Evolutionary conservation across 306 rosid species (phyloP).

Genomic region (Cicer pinnatifidum): DNA sequence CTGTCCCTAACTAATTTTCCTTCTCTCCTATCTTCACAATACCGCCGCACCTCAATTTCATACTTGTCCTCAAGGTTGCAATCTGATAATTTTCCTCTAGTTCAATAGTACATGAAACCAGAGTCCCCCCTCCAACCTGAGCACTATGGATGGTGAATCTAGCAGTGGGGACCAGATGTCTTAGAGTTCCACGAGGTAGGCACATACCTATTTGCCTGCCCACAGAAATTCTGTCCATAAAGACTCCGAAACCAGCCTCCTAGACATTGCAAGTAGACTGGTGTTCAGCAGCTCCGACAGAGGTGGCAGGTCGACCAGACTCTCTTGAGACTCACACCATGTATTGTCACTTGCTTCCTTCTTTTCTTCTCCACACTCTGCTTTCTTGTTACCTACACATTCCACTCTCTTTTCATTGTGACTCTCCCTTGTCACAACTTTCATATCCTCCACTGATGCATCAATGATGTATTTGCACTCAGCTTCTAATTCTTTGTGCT

Average conservation of each 20-base stretch:
- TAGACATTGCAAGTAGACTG: neutral
- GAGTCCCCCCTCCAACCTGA: neutral
- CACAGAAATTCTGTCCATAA: neutral
- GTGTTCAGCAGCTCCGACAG: neutral
- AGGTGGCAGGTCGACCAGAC: neutral
- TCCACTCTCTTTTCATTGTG: neutral
- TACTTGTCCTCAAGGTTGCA: neutral
- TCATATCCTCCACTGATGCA: neutral
- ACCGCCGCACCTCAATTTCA: neutral
- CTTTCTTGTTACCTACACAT: neutral
- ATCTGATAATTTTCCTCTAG: neutral
- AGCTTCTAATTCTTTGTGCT: neutral
- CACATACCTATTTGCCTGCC: neutral
- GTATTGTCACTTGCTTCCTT: neutral
- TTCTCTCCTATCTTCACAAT: neutral
- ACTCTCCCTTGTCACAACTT: neutral
- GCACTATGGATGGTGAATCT: neutral
- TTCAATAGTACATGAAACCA: neutral
- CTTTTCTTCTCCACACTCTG: conserved; percentile 2
- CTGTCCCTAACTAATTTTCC: conserved; percentile 13
- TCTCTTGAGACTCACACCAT: neutral
- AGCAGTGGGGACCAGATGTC: neutral
- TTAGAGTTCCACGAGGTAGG: neutral
- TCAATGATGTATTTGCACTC: neutral
- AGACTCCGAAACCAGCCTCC: neutral